Conservation (phyloP, 169 alveolate genomes). For the Eimeria tenella region DNA sequence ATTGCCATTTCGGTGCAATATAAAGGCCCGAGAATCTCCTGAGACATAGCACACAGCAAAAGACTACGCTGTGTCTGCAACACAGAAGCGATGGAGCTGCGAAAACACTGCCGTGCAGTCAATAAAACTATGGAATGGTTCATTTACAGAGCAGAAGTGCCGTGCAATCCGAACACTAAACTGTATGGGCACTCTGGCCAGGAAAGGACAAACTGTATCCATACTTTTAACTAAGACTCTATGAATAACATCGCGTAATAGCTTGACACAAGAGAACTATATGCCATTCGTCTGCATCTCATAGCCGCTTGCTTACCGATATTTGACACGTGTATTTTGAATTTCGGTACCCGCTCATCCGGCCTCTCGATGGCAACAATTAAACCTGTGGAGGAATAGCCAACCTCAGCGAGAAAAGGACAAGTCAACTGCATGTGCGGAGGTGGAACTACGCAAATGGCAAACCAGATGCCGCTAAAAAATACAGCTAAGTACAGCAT, state of each 20-base stretch:
- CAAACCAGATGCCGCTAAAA: not conserved
- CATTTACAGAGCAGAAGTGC: too few species aligned
- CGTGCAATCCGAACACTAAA: too few species aligned
- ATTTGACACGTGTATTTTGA: constrained; percentile 45
- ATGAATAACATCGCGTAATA: too few species aligned
- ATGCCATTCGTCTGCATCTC: too few species aligned
- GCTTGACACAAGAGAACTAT: too few species aligned
- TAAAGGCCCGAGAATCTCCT: constrained; percentile 70
- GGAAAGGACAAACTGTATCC: too few species aligned
- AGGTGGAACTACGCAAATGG: not conserved
- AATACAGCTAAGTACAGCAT: not conserved
- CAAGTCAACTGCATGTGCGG: not conserved
- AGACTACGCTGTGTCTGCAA: not conserved
- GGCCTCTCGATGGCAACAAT: constrained; percentile 56
- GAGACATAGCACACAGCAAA: not conserved
- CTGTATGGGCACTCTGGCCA: too few species aligned
- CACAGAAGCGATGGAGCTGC: too few species aligned
- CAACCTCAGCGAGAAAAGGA: not conserved
- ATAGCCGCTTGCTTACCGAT: constrained; percentile 23
- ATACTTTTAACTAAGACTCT: too few species aligned
- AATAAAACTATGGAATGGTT: too few species aligned
- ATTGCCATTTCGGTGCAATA: constrained; percentile 50
- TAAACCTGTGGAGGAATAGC: not conserved
- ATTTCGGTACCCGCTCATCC: not conserved
- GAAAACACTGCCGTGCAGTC: too few species aligned